phyloP scores from a whole-genome alignment of 352 stramenopile species.

The Globisporangium middletonii region DNA sequence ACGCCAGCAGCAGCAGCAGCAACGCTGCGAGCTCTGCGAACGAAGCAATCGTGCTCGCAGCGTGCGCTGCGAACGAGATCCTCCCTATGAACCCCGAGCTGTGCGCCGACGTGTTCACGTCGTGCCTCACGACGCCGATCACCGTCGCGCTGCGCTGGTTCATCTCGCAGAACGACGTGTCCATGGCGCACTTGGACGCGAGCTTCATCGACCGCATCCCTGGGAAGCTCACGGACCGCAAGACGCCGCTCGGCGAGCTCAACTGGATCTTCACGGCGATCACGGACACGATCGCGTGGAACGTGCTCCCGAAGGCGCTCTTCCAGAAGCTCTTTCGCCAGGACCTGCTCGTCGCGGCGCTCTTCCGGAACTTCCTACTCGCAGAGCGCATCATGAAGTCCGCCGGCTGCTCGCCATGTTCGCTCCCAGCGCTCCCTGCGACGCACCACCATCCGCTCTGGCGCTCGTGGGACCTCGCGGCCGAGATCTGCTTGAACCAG shows the following conservation, averaged over 20 bases:
- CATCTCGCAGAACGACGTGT: slow-evolving; percentile 90
- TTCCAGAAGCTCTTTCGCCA: slow-evolving; percentile 99
- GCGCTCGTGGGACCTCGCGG: slow-evolving; percentile 97
- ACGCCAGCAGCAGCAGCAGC: slow-evolving; percentile 18
- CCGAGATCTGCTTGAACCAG: slow-evolving; percentile 96
- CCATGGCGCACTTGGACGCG: slow-evolving; percentile 81
- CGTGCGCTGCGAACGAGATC: slow-evolving; percentile 91
- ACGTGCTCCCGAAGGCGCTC: slow-evolving; percentile 92
- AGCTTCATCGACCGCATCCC: slow-evolving; percentile 86
- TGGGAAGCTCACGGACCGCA: slow-evolving; percentile 92
- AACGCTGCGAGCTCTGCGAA: slow-evolving; percentile 19
- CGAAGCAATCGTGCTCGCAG: slow-evolving; percentile 96
- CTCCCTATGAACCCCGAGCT: slow-evolving; percentile 96
- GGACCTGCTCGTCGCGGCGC: slow-evolving; percentile 96
- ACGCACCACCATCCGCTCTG: slow-evolving; percentile 97
- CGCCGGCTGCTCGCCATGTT: slow-evolving; percentile 80
- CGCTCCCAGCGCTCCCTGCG: slow-evolving; percentile 91
- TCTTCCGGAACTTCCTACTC: slow-evolving; percentile 98
- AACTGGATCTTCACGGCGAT: slow-evolving; percentile 99
- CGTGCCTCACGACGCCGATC: slow-evolving; percentile 98
- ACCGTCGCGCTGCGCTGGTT: slow-evolving; percentile 98
- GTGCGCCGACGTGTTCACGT: slow-evolving; percentile 99
- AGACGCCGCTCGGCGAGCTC: slow-evolving; percentile 94
- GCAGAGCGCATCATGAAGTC: slow-evolving; percentile 96
- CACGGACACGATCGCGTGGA: slow-evolving; percentile 99